phyloP scores from a whole-genome alignment of 2,329 filamentous ascomycete genomes.

The Monilinia vaccinii-corymbosi region DNA sequence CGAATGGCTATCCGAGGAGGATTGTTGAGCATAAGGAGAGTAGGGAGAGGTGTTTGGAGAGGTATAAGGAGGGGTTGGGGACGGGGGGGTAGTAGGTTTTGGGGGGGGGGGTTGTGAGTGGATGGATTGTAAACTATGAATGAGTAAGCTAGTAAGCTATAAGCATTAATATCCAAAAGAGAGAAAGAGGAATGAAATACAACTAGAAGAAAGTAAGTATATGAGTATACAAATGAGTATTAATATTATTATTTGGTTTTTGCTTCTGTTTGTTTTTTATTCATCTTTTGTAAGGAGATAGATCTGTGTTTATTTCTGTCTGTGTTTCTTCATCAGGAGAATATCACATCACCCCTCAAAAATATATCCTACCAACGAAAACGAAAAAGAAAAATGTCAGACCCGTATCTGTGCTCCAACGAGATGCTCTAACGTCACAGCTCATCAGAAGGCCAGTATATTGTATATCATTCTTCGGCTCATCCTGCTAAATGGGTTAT shows the following conservation, averaged over 20 bases:
- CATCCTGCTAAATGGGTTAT: constrained; percentile 8
- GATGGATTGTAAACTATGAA: no score
- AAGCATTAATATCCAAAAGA: no score
- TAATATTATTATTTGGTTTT: no score
- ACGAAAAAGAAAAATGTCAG: constrained; percentile 45
- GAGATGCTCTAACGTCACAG: constrained; percentile 49
- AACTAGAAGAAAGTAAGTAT: no score
- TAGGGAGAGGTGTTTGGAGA: constrained; percentile 56
- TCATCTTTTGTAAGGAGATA: no score
- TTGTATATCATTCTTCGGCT: constrained; percentile 31
- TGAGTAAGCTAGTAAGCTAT: no score
- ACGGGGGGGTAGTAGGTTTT: constrained; percentile 28
- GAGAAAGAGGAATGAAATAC: no score
- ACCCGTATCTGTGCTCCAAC: constrained; percentile 61
- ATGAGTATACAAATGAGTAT: no score
- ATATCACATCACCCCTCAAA: neutral
- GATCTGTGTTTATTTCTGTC: no score
- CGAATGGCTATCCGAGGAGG: constrained; percentile 61
- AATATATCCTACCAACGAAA: neutral
- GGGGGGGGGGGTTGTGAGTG: no score
- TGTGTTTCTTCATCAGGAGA: no score
- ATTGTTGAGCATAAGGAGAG: constrained; percentile 67
- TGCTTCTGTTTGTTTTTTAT: no score
- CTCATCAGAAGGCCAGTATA: constrained; percentile 49
- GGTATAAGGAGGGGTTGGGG: constrained; percentile 59